These are phyloP conservation scores for Mycena haematopus DNA, from an alignment of 768 basidiomycete genomes.

Conservation along the genomic window DNA sequence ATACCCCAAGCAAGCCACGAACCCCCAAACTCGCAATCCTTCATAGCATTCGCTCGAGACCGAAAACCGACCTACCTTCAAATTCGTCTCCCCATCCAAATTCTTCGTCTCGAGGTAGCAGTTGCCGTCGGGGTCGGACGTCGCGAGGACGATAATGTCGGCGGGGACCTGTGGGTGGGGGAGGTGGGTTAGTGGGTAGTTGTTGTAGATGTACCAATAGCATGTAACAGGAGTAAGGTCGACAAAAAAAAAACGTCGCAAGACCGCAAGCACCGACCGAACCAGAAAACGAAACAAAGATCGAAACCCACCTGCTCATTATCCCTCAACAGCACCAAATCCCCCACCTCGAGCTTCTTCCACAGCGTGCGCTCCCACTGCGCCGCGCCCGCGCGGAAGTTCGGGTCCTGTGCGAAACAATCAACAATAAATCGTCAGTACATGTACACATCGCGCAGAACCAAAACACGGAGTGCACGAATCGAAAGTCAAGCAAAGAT, in stretches of 20 bases:
- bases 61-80: constrained; percentile 54
- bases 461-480: too few species aligned
- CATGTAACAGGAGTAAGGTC: too few species aligned
- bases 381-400: constrained; percentile 65
- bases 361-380: constrained; percentile 95
- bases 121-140: constrained; percentile 88
- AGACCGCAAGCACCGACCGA: too few species aligned
- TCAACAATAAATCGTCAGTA: too few species aligned
- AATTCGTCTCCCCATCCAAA: constrained; percentile 95
- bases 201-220: too few species aligned
- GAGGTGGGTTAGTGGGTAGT: too few species aligned
- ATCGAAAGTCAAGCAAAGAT: too few species aligned
- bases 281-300: neutral
- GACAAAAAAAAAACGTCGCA: too few species aligned
- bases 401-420: constrained; percentile 62
- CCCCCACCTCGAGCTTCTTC: constrained; percentile 99
- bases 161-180: constrained; percentile 67
- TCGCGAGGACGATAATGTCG: constrained; percentile 91
- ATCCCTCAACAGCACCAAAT: constrained; percentile 87
- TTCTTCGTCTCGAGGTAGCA: constrained; percentile 99
- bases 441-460: too few species aligned
- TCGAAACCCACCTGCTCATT: constrained; percentile 69
- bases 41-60: too few species aligned
- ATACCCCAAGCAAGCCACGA: too few species aligned
- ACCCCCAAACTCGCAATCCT: too few species aligned